A percentile compares a stretch with the other conserved stretches of the same genome.
phyloP scores from a whole-genome alignment of 805 yeast genomes.

The Huiozyma naganishii region DNA sequence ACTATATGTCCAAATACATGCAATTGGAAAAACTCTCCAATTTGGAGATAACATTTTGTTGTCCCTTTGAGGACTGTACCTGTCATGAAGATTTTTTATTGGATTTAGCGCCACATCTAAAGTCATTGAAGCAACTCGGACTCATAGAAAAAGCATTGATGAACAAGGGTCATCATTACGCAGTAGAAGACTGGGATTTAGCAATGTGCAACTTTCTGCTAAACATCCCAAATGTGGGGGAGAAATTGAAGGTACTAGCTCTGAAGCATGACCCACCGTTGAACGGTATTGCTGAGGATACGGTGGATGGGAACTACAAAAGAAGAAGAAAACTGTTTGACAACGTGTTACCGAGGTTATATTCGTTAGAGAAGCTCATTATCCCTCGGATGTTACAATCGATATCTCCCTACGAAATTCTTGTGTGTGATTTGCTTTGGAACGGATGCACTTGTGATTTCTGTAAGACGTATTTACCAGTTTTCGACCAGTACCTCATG shows the following conservation, averaged over 20 bases:
- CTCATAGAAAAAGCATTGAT: constrained; percentile 26
- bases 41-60: constrained; percentile 45
- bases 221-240: constrained; percentile 24
- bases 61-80: constrained; percentile 35
- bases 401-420: constrained; percentile 57
- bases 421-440: constrained; percentile 63
- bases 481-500: constrained; percentile 51
- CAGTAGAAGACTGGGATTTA: constrained; percentile 47
- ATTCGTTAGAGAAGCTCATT: constrained; percentile 34
- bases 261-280: constrained; percentile 50
- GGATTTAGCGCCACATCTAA: constrained; percentile 28
- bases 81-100: constrained; percentile 37
- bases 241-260: constrained; percentile 32
- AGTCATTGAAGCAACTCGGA: constrained; percentile 15
- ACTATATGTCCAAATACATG: constrained; percentile 24
- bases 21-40: constrained; percentile 26
- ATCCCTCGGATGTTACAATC: constrained; percentile 53
- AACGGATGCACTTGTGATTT: constrained; percentile 61
- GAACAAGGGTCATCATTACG: constrained; percentile 32
- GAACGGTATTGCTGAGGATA: constrained; percentile 49
- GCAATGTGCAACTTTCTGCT: constrained; percentile 34
- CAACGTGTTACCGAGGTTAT: constrained; percentile 36
- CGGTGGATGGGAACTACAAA: constrained; percentile 63
- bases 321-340: constrained; percentile 47
- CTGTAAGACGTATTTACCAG: constrained; percentile 40